phyloP scores from a whole-genome alignment of 2,329 filamentous ascomycete genomes.

The Colletotrichum higginsianum region DNA sequence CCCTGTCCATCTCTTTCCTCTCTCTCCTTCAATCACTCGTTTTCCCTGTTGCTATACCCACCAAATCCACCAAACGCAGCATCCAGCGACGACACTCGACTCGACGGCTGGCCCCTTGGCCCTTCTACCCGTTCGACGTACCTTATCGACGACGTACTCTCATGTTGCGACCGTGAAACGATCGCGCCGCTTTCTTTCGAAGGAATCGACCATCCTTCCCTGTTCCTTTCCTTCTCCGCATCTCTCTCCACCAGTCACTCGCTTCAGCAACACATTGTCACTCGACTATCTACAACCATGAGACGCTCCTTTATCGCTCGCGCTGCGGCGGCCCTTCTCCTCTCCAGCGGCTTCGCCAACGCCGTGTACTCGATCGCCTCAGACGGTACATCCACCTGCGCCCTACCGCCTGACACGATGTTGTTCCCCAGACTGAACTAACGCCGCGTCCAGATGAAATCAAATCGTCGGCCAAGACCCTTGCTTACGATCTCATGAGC shows the following conservation, averaged over 20 bases:
- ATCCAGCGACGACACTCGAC: slow-evolving; percentile 5
- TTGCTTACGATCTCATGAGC: slow-evolving; percentile 66
- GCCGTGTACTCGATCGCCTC: slow-evolving; percentile 38
- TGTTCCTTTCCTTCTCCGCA: slow-evolving; percentile 4
- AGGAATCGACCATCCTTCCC: slow-evolving; percentile 12
- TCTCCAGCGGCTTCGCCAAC: slow-evolving; percentile 20
- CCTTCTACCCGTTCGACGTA: neutral
- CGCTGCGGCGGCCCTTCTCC: slow-evolving; percentile 29
- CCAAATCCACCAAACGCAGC: slow-evolving; percentile 13
- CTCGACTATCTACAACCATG: slow-evolving; percentile 29
- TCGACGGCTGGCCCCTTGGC: slow-evolving; percentile 4
- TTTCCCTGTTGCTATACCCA: slow-evolving; percentile 24
- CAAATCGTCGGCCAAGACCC: slow-evolving; percentile 58
- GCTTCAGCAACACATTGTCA: slow-evolving; percentile 25
- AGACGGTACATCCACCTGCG: slow-evolving; percentile 23
- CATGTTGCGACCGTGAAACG: slow-evolving; percentile 27
- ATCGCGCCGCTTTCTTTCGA: slow-evolving; percentile 15
- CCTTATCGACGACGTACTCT: slow-evolving; percentile 1
- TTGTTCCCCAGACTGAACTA: slow-evolving; percentile 1
- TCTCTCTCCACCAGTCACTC: slow-evolving; percentile 28
- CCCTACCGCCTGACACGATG: neutral
- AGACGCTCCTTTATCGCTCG: slow-evolving; percentile 25
- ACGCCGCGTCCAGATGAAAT: slow-evolving; percentile 59
- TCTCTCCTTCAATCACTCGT: slow-evolving; percentile 25
- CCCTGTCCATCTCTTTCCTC: slow-evolving; percentile 25